Evolutionary conservation across 2,329 filamentous ascomycete genomes (phyloP).

Genomic region (Fusarium falciforme): DNA sequence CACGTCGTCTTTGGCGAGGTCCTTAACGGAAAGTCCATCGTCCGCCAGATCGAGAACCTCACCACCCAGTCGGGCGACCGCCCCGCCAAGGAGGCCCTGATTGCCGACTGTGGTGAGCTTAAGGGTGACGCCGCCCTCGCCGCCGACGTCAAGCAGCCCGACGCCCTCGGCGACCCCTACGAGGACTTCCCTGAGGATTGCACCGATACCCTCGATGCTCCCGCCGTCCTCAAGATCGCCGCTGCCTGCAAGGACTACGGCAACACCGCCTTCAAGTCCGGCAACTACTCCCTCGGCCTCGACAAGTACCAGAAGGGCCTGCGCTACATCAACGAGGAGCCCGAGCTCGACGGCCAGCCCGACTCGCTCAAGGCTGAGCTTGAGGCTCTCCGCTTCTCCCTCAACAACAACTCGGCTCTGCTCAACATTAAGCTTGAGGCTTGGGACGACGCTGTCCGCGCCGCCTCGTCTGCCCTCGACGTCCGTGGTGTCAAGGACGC

Average conservation of each 20-base stretch:
- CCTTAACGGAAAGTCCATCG: constrained; percentile 88
- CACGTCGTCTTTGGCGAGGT: constrained; percentile 98
- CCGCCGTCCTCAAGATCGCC: constrained; percentile 81
- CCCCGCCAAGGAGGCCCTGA: constrained; percentile 77
- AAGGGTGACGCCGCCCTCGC: constrained; percentile 75
- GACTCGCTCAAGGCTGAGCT: constrained; percentile 75
- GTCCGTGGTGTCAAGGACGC: constrained; percentile 73
- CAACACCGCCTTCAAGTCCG: constrained; percentile 90
- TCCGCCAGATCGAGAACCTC: constrained; percentile 90
- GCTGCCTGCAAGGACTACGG: constrained; percentile 90
- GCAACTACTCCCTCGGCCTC: constrained; percentile 76
- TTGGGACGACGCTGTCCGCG: constrained; percentile 76
- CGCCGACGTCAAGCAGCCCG: constrained; percentile 75
- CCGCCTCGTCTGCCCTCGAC: constrained; percentile 79
- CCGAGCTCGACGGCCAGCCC: constrained; percentile 77
- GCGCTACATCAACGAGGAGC: constrained; percentile 88
- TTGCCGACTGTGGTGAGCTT: constrained; percentile 88
- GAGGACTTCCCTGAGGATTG: constrained; percentile 97
- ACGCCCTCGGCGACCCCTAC: constrained; percentile 88
- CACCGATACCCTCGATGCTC: constrained; percentile 69
- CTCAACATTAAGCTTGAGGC: constrained; percentile 83
- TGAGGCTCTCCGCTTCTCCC: constrained; percentile 80
- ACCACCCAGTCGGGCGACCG: constrained; percentile 81
- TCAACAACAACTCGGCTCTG: constrained; percentile 90
- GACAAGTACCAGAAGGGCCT: constrained; percentile 96